Evolutionary conservation across 108 stramenopile species (phyloP), one percentile per base, ranked within the genome.

Genomic region (Cylindrotheca fusiformis): DNA sequence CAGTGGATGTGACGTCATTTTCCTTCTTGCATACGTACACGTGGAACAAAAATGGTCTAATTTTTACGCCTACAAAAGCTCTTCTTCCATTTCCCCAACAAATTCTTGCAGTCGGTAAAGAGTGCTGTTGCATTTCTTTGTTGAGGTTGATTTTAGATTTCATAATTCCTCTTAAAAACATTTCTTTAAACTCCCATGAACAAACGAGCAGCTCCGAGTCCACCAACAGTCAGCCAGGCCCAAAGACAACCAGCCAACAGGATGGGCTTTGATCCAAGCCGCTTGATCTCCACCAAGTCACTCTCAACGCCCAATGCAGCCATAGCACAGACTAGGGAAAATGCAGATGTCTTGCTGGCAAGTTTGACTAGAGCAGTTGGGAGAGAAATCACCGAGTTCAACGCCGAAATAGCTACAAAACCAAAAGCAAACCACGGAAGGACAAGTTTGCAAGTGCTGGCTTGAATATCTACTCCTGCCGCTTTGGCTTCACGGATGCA

Each of bases 161-260:
- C n/a, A n/a, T n/a, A n/a, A n/a, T n/a, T n/a, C n/a, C n/a, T n/a
- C n/a, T n/a, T n/a, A n/a, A n/a, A n/a, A n/a, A n/a, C 14, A 41
- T 41, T 41, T 41, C 14, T 41, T 60, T 48, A 53, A 32, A 46
- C 63, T 20, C 63, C 63, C 31, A 63, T 32, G 27, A 63, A 52
- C 21, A 63, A 52, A 12, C 63, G 19, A 23, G 63, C 63, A 24
- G 49, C 32, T n/a, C 63, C 63, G 31, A 63, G 24, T 32, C 63
- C 63, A 52, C 63, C 63, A 21, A 63, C 52, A 1, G 63, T 48
- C 63, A 63, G 52, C 63, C 63, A 63, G 41, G 51, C 49, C 63
- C 63, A 63, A 4, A 63, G 32, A 8, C 33, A 27, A 32, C 32
- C 63, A 10, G 63, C 63, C 29, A 63, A 24, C 1, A 63, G 6